phyloP scores from a whole-genome alignment of 257 asterid genomes.

The Avicennia marina region DNA sequence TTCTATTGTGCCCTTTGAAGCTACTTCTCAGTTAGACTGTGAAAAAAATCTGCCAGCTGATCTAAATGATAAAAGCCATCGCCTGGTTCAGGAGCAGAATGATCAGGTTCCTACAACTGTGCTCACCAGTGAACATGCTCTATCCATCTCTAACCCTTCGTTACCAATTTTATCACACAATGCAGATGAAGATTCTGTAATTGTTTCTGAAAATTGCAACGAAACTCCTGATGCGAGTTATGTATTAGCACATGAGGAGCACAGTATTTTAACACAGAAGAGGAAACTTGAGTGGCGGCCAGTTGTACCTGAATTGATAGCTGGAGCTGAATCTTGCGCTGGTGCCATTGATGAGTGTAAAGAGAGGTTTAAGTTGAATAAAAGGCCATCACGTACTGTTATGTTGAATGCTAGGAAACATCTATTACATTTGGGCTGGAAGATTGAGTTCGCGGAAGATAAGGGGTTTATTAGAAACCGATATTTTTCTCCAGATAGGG shows the following conservation, averaged over 20 bases:
- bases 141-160: slow-evolving; percentile 16
- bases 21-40: slow-evolving; percentile 23
- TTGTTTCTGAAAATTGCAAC: slow-evolving; percentile 19
- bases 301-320: slow-evolving; percentile 28
- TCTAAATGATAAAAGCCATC: slow-evolving; percentile 16
- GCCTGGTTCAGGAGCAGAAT: slow-evolving; percentile 15
- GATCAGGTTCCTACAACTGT: slow-evolving; percentile 15
- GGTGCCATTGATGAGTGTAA: slow-evolving; percentile 32
- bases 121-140: slow-evolving; percentile 20
- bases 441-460: slow-evolving; percentile 25
- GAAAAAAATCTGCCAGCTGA: slow-evolving; percentile 13
- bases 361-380: neutral
- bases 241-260: slow-evolving; percentile 11
- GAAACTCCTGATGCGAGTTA: slow-evolving; percentile 16
- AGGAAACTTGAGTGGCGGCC: slow-evolving; percentile 30
- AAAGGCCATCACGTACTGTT: neutral
- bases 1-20: slow-evolving; percentile 34
- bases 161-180: slow-evolving; percentile 20
- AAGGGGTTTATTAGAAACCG: slow-evolving; percentile 17
- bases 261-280: slow-evolving; percentile 18
- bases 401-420: slow-evolving; percentile 33
- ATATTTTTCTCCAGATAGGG: slow-evolving; percentile 48
- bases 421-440: slow-evolving; percentile 64
- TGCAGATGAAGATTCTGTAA: slow-evolving; percentile 22
- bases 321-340: slow-evolving; percentile 44